phyloP scores from a whole-genome alignment of 306 rosid species.

The Casuarina cunninghamiana region DNA sequence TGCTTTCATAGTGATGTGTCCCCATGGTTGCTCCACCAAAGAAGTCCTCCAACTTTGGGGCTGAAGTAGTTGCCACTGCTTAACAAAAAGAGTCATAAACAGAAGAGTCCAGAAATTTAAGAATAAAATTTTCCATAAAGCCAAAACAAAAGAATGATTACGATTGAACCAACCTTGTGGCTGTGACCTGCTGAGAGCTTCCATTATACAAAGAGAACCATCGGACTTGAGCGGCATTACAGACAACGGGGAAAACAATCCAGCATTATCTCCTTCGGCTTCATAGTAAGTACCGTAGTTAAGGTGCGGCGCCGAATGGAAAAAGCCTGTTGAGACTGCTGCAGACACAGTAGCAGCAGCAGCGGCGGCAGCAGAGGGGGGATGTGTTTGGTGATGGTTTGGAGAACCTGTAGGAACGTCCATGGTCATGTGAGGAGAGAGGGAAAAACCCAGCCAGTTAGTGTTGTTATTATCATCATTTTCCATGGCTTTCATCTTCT shows the following conservation, averaged over 20 bases:
- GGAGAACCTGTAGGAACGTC: slow-evolving; percentile 39
- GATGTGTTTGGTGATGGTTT: slow-evolving; percentile 22
- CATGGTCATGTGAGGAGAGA: slow-evolving; percentile 64
- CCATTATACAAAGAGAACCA: slow-evolving; percentile 73
- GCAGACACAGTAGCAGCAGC: slow-evolving; percentile 26
- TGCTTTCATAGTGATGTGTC: slow-evolving; percentile 67
- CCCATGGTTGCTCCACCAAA: slow-evolving; percentile 71
- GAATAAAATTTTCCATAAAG: neutral
- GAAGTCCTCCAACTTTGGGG: slow-evolving; percentile 87
- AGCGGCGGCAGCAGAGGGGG: slow-evolving; percentile 38
- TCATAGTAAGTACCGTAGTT: slow-evolving; percentile 65
- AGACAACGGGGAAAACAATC: slow-evolving; percentile 56
- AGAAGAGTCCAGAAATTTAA: slow-evolving; percentile 18
- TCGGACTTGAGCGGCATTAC: slow-evolving; percentile 83
- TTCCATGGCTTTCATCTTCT: slow-evolving; percentile 55
- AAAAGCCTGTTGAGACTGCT: slow-evolving; percentile 41
- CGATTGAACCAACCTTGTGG: slow-evolving; percentile 59
- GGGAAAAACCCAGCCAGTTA: slow-evolving; percentile 74
- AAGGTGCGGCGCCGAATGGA: slow-evolving; percentile 42
- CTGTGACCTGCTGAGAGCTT: slow-evolving; percentile 59
- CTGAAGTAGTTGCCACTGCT: slow-evolving; percentile 55
- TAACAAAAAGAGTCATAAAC: slow-evolving; percentile 22
- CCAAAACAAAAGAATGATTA: neutral
- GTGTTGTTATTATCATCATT: slow-evolving; percentile 47
- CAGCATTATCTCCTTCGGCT: slow-evolving; percentile 51